phyloP scores from a whole-genome alignment of 805 yeast species.

The Saccharomycodes ludwigii region DNA sequence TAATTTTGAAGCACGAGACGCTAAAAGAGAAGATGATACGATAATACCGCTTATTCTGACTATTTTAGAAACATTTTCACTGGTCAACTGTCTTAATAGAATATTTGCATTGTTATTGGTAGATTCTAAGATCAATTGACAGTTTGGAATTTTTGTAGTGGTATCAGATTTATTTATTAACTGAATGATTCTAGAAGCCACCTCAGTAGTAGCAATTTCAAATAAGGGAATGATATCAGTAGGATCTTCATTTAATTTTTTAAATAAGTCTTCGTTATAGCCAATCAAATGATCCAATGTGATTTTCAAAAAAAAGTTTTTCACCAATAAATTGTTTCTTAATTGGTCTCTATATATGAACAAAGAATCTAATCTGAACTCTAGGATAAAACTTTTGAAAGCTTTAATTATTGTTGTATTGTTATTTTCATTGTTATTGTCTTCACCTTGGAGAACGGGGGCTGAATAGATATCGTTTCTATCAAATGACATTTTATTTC shows the following conservation, averaged over 20 bases:
- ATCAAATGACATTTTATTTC: conserved; percentile 51
- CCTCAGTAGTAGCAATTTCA: conserved; percentile 73
- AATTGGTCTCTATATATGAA: conserved; percentile 86
- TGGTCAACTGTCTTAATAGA: conserved; percentile 70
- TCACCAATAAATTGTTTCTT: conserved; percentile 72
- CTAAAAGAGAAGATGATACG: conserved; percentile 78
- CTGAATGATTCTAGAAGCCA: conserved; percentile 57
- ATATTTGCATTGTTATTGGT: conserved; percentile 46
- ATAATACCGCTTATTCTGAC: conserved; percentile 88
- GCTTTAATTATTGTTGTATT: conserved; percentile 62
- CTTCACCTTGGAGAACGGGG: conserved; percentile 78
- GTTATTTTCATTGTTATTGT: conserved; percentile 46
- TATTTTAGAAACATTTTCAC: conserved; percentile 72
- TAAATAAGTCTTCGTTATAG: conserved; percentile 81
- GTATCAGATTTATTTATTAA: conserved; percentile 32
- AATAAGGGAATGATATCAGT: conserved; percentile 76
- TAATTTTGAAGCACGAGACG: conserved; percentile 75
- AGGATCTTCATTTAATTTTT: conserved; percentile 76
- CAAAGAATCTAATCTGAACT: conserved; percentile 71
- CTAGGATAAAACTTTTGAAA: conserved; percentile 71
- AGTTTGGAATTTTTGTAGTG: conserved; percentile 34
- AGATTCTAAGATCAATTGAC: conserved; percentile 6
- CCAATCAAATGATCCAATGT: conserved; percentile 76
- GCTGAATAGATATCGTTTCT: conserved; percentile 64
- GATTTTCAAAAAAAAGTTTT: conserved; percentile 60